Evolutionary conservation across 805 yeast genomes (phyloP).

Genomic region (Starmera pachycereana): DNA sequence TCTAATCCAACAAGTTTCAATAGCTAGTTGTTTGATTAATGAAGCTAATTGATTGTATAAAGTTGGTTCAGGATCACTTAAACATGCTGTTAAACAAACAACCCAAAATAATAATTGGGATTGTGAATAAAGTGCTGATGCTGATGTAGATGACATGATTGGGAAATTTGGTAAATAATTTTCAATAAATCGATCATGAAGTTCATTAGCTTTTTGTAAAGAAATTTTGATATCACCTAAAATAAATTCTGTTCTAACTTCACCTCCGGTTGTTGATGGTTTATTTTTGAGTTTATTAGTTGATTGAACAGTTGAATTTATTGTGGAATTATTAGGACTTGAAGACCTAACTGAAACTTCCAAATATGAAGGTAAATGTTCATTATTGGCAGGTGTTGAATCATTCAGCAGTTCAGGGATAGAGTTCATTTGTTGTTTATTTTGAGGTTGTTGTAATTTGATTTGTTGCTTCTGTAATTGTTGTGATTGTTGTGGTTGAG

Average conservation of each 20-base stretch:
- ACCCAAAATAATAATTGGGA: slow-evolving; percentile 87
- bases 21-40: slow-evolving; percentile 75
- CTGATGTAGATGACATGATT: slow-evolving; percentile 58
- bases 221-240: slow-evolving; percentile 70
- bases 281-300: background rate
- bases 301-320: background rate
- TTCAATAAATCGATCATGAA: slow-evolving; percentile 59
- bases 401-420: slow-evolving; percentile 29
- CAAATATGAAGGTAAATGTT: slow-evolving; percentile 30
- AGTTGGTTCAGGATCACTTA: slow-evolving; percentile 81
- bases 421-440: background rate
- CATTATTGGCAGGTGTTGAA: slow-evolving; percentile 30
- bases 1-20: slow-evolving; percentile 85
- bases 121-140: slow-evolving; percentile 70
- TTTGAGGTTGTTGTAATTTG: no score
- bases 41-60: slow-evolving; percentile 67
- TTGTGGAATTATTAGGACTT: slow-evolving; percentile 12
- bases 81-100: slow-evolving; percentile 75
- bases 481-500: no score
- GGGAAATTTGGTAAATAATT: slow-evolving; percentile 73
- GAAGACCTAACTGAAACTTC: slow-evolving; percentile 31
- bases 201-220: slow-evolving; percentile 53
- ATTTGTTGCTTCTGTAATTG: no score
- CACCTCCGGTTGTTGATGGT: background rate
- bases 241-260: slow-evolving; percentile 47